Evolutionary conservation across 2,329 filamentous ascomycete species (phyloP), one percentile per base, ranked within the genome.

Genomic region (Cordyceps pruinosa): DNA sequence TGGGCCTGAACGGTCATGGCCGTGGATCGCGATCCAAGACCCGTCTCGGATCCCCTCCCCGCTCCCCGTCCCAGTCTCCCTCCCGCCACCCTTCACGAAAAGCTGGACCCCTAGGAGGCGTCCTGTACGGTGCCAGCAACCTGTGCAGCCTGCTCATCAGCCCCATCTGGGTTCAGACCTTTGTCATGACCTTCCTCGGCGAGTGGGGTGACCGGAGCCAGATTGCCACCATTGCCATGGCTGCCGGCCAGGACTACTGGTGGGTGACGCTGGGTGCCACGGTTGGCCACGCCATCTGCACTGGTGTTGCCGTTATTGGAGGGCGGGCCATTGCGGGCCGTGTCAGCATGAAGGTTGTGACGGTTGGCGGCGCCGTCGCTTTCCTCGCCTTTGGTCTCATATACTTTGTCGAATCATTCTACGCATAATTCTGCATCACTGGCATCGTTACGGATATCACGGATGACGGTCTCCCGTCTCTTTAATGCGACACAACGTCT

Each of bases 211-310:
- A 99, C 68, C 85, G 94, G 64, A 96, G 90, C 70, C 94, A 99
- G 75, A 97, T 99, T 66, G 94, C 94, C 23, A 99, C 94, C 0
- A 96, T 99, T 68, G 94, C 94, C 55, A 99, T 99, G 94, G 94
- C 94, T 50, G 93, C 94, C 34, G 94, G 94, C 21, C 90, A 96
- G 72, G 94, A 99, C 70, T 99, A 97, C 72, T 97, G 93, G 93
- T 97, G 91, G 89, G 94, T 99, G 35, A 97, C 91, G 4, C 78
- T 91, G 47, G 94, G 94, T 58, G 93, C 94, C 1, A 83, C 94
- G 35, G 79, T 83, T 47, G 94, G 94, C 10, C 94, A 99, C 72
- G 88, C 84, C 46, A 83, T 93, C 62, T 99, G 94, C 76, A 97
- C 94, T 7, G 87, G 89, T 47, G 86, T 90, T 23, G 94, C 94